Percentiles rank a stretch among this genome's conserved stretches.
Conservation (phyloP, 192 early-diverging fungal species). For the Thoreauomyces humboldtii region DNA sequence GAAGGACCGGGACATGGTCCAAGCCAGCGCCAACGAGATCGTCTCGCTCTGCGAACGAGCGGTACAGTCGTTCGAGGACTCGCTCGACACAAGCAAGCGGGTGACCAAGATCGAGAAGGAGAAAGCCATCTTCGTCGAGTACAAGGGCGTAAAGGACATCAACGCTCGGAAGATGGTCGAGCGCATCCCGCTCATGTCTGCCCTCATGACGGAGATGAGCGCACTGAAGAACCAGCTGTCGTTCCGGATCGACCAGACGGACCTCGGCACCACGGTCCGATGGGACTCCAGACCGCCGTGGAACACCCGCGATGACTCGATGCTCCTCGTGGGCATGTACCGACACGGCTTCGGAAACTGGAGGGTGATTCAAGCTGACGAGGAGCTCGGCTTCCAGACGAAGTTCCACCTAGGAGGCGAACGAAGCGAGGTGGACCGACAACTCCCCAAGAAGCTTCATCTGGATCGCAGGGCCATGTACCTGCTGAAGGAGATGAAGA, state of each 20-base stretch:
- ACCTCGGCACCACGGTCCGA: constrained; percentile 2
- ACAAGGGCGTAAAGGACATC: constrained; percentile 70
- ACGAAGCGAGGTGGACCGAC: constrained; percentile 39
- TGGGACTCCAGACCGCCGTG: constrained; percentile 51
- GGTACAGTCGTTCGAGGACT: constrained; percentile 41
- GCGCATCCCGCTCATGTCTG: constrained; percentile 70
- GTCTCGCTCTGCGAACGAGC: constrained; percentile 56
- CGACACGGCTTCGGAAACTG: constrained; percentile 89
- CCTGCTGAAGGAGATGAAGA: constrained; percentile 79
- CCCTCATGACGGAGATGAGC: constrained; percentile 62
- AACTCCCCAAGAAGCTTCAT: constrained; percentile 78
- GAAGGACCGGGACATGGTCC: constrained; percentile 47
- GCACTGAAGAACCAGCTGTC: constrained; percentile 52
- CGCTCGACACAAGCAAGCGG: constrained; percentile 23
- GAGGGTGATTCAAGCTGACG: constrained; percentile 80
- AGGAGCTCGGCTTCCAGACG: constrained; percentile 67
- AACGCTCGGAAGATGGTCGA: constrained; percentile 82
- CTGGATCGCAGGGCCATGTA: constrained; percentile 87
- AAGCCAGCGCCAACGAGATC: constrained; percentile 39
- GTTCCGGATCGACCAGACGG: constrained; percentile 64
- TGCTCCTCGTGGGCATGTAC: constrained; percentile 94
- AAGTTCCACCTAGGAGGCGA: constrained; percentile 77
- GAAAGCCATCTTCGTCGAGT: constrained; percentile 39
- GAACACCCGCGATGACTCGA: constrained; percentile 90
- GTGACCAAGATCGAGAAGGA: constrained; percentile 31